Conservation (phyloP, 345 rosid species). For the Gossypium raimondii region DNA sequence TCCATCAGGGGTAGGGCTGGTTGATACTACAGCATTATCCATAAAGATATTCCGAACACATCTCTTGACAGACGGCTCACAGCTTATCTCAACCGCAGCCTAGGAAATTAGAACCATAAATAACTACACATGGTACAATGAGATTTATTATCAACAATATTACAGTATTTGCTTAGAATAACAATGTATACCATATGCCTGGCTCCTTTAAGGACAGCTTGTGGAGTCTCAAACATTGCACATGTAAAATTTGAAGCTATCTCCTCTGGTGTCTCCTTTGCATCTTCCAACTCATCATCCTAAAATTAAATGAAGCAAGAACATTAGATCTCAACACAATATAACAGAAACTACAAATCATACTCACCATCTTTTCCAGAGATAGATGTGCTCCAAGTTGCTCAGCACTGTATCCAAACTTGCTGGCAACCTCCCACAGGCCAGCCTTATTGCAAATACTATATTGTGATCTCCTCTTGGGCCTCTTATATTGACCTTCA, state of each 20-base stretch:
- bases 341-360: conserved; percentile 19
- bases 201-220: conserved; percentile 92
- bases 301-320: conserved; percentile 32
- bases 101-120: conserved; percentile 21
- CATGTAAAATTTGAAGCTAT: conserved; percentile 88
- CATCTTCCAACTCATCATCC: conserved; percentile 75
- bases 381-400: conserved; percentile 74
- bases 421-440: conserved; percentile 91
- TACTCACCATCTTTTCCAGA: conserved; percentile 60
- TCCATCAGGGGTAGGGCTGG: conserved; percentile 85
- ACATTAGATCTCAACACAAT: conserved; percentile 16
- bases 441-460: conserved; percentile 90
- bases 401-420: conserved; percentile 91
- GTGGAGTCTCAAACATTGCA: conserved; percentile 87
- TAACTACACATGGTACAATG: background rate
- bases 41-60: conserved; percentile 69
- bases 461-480: conserved; percentile 82
- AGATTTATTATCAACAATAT: background rate
- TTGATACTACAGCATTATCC: conserved; percentile 86
- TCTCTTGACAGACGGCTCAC: conserved; percentile 84
- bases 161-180: background rate
- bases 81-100: conserved; percentile 98
- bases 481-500: conserved; percentile 93
- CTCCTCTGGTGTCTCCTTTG: conserved; percentile 96
- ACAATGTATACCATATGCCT: conserved; percentile 80